A percentile compares a stretch with the other conserved stretches of the same genome.
Conservation (phyloP, 495 filamentous ascomycete genomes). For the Penicillium parvum region DNA sequence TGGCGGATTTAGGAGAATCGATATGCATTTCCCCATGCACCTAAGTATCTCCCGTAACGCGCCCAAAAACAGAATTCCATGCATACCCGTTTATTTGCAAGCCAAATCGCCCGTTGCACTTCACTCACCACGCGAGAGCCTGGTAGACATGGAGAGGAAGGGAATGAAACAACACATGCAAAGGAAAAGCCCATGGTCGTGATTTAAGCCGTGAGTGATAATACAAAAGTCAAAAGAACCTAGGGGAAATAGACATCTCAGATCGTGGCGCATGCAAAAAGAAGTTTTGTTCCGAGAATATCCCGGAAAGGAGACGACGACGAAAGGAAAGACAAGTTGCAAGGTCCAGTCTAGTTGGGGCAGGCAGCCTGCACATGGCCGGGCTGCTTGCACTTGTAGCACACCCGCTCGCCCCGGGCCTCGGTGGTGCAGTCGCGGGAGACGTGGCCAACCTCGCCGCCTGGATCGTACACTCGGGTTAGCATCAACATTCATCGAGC, state of each 20-base stretch:
- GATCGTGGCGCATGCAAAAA: slow-evolving; percentile 22
- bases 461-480: slow-evolving; percentile 33
- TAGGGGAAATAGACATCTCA: slow-evolving; percentile 23
- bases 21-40: slow-evolving; percentile 22
- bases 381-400: slow-evolving; percentile 99
- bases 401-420: slow-evolving; percentile 83
- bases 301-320: slow-evolving; percentile 7
- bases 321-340: slow-evolving; percentile 10
- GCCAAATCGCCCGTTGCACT: slow-evolving; percentile 26
- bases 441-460: slow-evolving; percentile 88
- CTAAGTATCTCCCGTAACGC: slow-evolving; percentile 22
- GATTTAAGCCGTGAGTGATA: slow-evolving; percentile 28
- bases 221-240: slow-evolving; percentile 19
- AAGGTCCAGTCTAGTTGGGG: slow-evolving; percentile 56
- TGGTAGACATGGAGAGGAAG: slow-evolving; percentile 16
- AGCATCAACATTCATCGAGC: no score
- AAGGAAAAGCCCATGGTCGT: slow-evolving; percentile 24
- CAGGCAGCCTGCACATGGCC: slow-evolving; percentile 94
- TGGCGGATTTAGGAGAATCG: slow-evolving; percentile 6
- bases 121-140: slow-evolving; percentile 15
- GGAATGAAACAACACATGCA: slow-evolving; percentile 9
- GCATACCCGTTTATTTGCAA: slow-evolving; percentile 20
- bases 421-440: slow-evolving; percentile 94
- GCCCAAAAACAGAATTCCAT: slow-evolving; percentile 19
- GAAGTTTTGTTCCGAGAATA: slow-evolving; percentile 10